phyloP scores from a whole-genome alignment of 495 filamentous ascomycete genomes.

The Xylaria castorea region DNA sequence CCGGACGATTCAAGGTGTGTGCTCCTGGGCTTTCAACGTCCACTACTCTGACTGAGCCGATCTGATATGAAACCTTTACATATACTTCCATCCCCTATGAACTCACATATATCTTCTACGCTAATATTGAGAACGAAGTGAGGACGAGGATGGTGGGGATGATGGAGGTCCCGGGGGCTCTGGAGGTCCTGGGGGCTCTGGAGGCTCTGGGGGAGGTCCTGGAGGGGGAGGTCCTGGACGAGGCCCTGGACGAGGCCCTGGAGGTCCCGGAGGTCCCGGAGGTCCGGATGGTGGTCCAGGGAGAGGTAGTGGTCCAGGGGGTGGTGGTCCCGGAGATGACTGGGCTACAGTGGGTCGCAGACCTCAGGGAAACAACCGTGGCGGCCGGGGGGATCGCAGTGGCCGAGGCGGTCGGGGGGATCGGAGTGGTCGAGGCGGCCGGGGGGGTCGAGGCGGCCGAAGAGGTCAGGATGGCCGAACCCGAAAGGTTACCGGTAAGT shows the following conservation, averaged over 20 bases:
- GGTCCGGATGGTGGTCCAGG: background rate
- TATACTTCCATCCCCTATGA: background rate
- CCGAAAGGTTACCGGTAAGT: background rate
- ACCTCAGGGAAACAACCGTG: too few species aligned
- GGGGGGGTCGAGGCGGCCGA: background rate
- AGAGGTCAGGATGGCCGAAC: background rate
- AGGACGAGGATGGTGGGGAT: background rate
- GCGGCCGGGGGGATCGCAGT: background rate
- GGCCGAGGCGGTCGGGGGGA: background rate
- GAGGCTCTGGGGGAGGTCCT: background rate
- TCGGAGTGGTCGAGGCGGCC: background rate
- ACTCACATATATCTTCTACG: background rate
- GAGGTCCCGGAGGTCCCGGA: background rate
- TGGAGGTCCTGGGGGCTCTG: background rate
- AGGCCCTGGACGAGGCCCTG: background rate
- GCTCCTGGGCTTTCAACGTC: background rate
- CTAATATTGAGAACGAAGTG: background rate
- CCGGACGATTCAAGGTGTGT: background rate
- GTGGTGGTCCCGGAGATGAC: background rate
- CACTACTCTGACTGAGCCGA: background rate
- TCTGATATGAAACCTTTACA: background rate
- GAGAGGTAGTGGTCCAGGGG: background rate
- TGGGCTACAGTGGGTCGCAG: too few species aligned
- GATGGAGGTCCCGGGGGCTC: background rate
- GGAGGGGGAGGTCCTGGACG: background rate